These are phyloP conservation scores for Daldinia vernicosa DNA, from an alignment of 495 filamentous ascomycete species.

Conservation along the genomic window DNA sequence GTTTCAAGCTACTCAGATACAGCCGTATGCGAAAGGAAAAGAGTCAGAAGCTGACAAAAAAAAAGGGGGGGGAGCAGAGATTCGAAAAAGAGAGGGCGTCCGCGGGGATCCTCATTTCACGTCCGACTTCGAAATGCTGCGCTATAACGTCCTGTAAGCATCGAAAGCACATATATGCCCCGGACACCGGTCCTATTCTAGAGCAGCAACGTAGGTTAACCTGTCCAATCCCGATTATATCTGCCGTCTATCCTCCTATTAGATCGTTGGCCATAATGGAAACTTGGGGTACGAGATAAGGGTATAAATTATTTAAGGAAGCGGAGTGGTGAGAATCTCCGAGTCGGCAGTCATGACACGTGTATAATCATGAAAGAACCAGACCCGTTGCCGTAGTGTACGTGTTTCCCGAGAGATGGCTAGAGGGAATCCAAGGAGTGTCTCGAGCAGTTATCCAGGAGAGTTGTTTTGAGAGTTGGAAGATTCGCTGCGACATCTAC, in stretches of 20 bases:
- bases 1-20: conserved; percentile 26
- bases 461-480: conserved; percentile 37
- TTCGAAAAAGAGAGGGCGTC: conserved; percentile 32
- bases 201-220: not conserved
- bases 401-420: conserved; percentile 9
- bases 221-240: conserved; percentile 9
- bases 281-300: not conserved
- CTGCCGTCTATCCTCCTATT: conserved; percentile 1
- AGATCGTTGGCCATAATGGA: not conserved
- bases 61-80: conserved; percentile 6
- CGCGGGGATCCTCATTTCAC: conserved; percentile 14
- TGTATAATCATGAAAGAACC: conserved; percentile 41
- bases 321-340: conserved; percentile 13
- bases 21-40: conserved; percentile 39
- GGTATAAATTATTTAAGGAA: conserved; percentile 3
- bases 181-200: not conserved
- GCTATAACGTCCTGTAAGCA: conserved; percentile 11
- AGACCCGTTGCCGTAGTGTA: conserved; percentile 25
- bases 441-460: conserved; percentile 23
- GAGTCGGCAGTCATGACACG: conserved; percentile 39
- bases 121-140: conserved; percentile 14
- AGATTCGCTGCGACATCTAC: conserved; percentile 71
- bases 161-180: not conserved
- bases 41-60: conserved; percentile 13
- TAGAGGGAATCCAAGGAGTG: not conserved